Percentiles rank a stretch among this genome's conserved stretches.
Conservation (phyloP, 495 filamentous ascomycete genomes). For the Aspergillus ostianus region DNA sequence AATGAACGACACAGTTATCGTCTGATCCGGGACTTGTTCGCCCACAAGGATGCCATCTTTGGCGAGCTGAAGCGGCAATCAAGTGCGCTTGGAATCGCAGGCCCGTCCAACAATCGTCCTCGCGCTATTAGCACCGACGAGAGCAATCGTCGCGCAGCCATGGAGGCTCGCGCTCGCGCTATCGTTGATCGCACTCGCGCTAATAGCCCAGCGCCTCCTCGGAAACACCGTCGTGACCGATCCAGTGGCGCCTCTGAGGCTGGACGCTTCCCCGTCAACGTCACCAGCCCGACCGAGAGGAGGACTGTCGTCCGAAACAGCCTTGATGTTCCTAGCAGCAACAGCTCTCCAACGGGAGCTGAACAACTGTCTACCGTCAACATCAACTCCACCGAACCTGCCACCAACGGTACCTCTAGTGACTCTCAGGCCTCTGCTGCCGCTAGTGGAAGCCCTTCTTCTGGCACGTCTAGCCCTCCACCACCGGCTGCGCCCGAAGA, state of each 20-base stretch:
- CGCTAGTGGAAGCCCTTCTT: constrained; percentile 36
- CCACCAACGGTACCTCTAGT: constrained; percentile 36
- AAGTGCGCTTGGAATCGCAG: constrained; percentile 51
- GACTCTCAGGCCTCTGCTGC: constrained; percentile 34
- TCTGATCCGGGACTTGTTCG: constrained; percentile 88
- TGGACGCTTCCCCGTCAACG: constrained; percentile 76
- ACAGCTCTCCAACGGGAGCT: constrained; percentile 24
- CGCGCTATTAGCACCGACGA: constrained; percentile 95
- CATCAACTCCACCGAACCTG: constrained; percentile 28
- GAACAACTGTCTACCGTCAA: constrained; percentile 31
- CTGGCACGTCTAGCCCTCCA: constrained; percentile 31
- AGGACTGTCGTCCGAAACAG: constrained; percentile 50
- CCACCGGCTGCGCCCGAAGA: constrained; percentile 35
- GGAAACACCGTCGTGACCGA: constrained; percentile 69
- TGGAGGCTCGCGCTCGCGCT: constrained; percentile 86
- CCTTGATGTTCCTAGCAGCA: constrained; percentile 60
- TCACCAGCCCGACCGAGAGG: constrained; percentile 58
- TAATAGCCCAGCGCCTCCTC: constrained; percentile 69
- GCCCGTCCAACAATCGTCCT: constrained; percentile 48
- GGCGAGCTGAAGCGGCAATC: constrained; percentile 92
- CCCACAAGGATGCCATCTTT: constrained; percentile 92
- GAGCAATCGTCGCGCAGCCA: constrained; percentile 87
- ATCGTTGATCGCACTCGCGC: constrained; percentile 73
- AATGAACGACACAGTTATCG: constrained; percentile 92
- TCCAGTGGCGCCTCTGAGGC: constrained; percentile 72